A percentile compares a stretch with the other conserved stretches of the same genome.
Evolutionary conservation across 768 basidiomycete species (phyloP).

Genomic region (Cystobasidium onofrii): DNA sequence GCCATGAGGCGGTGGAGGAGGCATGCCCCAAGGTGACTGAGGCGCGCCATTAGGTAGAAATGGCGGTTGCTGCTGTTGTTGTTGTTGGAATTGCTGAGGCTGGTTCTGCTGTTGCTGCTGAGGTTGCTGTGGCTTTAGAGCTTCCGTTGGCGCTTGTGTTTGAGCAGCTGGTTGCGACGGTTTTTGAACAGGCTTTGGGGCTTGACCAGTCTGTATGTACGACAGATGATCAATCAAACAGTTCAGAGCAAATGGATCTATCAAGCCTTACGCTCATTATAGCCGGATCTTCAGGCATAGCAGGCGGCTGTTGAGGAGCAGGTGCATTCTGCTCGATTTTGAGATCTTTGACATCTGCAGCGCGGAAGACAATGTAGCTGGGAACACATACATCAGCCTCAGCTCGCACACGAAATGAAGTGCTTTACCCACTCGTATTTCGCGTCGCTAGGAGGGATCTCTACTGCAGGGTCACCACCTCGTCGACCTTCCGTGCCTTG

Average conservation of each 20-base stretch:
- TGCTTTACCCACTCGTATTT: conserved; percentile 38
- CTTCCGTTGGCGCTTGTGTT: not conserved
- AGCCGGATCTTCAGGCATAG: conserved; percentile 30
- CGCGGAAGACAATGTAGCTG: conserved; percentile 42
- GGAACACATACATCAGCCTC: not conserved
- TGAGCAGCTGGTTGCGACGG: conserved; percentile 13
- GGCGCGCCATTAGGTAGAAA: not conserved
- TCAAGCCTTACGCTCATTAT: conserved; percentile 30
- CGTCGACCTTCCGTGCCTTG: conserved; percentile 42
- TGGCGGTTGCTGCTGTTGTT: conserved; percentile 12
- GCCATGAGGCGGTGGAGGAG: not conserved
- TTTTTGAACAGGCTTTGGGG: not conserved
- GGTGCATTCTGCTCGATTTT: conserved; percentile 42
- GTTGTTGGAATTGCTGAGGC: conserved; percentile 12
- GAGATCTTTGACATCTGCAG: conserved; percentile 45
- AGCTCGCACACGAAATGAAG: too few relatives aligned
- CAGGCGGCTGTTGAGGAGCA: conserved; percentile 27
- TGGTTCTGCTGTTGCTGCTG: conserved; percentile 22
- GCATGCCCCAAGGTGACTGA: conserved; percentile 10
- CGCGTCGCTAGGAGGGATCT: conserved; percentile 38
- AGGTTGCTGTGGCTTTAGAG: conserved; percentile 1
- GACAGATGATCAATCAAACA: too few relatives aligned
- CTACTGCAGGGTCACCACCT: conserved; percentile 34
- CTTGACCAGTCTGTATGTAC: not conserved
- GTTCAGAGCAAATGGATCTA: not conserved